phyloP scores from a whole-genome alignment of 768 basidiomycete species.

The Hortiboletus campestris region DNA sequence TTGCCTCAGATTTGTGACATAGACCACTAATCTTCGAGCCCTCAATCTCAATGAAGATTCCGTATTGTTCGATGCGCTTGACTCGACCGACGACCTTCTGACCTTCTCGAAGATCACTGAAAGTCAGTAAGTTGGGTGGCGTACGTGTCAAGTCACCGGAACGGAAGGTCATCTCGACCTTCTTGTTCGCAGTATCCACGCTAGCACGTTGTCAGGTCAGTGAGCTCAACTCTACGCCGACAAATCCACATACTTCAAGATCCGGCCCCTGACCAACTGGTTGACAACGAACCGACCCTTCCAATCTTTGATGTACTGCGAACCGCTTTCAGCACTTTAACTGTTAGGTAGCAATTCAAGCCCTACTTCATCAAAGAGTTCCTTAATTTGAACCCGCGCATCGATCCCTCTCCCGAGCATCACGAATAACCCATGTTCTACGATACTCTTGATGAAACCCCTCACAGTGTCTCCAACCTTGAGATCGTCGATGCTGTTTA shows the following conservation, averaged over 20 bases:
- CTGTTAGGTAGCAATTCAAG: not conserved
- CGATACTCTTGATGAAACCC: constrained; percentile 87
- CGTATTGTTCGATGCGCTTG: constrained; percentile 83
- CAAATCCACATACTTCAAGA: constrained; percentile 58
- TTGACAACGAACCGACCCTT: constrained; percentile 73
- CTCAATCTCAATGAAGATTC: constrained; percentile 90
- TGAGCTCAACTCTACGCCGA: not conserved
- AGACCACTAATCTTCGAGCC: constrained; percentile 82
- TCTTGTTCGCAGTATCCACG: constrained; percentile 64
- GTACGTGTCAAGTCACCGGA: constrained; percentile 52
- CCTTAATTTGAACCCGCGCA: constrained; percentile 89
- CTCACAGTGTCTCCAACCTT: constrained; percentile 73
- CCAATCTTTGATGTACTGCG: constrained; percentile 94
- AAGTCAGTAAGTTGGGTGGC: constrained; percentile 35
- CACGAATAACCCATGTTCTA: constrained; percentile 88
- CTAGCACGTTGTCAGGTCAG: constrained; percentile 41
- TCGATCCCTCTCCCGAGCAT: constrained; percentile 80
- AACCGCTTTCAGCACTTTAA: constrained; percentile 9
- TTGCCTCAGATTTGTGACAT: constrained; percentile 91
- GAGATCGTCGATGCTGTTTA: constrained; percentile 58
- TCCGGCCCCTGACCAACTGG: constrained; percentile 84
- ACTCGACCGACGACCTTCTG: constrained; percentile 79
- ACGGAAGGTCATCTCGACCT: constrained; percentile 90
- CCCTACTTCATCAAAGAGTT: constrained; percentile 82
- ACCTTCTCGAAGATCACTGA: constrained; percentile 66